Conservation (phyloP, 192 early-diverging fungal species). For the Radiomyces spectabilis region DNA sequence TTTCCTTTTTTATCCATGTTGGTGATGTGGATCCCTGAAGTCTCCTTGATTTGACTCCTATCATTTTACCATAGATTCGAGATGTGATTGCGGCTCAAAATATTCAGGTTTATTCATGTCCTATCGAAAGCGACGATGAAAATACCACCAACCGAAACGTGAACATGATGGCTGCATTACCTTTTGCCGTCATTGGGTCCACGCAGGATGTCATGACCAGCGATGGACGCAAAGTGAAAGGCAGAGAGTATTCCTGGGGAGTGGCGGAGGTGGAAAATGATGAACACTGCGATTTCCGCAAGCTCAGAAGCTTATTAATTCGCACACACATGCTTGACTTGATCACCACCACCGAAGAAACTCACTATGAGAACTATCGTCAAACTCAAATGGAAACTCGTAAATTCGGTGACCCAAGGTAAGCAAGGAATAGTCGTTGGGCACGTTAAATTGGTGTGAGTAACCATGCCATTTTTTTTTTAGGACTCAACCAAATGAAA, state of each 20-base stretch:
- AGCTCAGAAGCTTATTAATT: conserved; percentile 92
- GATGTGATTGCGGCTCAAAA: conserved; percentile 89
- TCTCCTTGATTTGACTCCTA: too few relatives aligned
- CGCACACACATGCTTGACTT: conserved; percentile 97
- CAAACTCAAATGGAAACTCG: conserved; percentile 80
- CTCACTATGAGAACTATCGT: conserved; percentile 93
- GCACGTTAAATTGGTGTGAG: not conserved
- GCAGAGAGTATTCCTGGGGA: conserved; percentile 97
- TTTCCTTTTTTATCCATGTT: too few relatives aligned
- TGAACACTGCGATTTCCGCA: conserved; percentile 95
- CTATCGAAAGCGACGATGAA: conserved; percentile 89
- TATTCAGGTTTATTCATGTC: conserved; percentile 87
- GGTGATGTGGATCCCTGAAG: too few relatives aligned
- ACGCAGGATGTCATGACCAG: conserved; percentile 75
- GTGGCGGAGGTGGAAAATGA: conserved; percentile 99
- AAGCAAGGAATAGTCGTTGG: not conserved
- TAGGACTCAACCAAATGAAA: conserved; percentile 65
- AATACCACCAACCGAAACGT: conserved; percentile 68
- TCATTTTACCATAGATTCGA: conserved; percentile 74
- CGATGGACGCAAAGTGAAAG: conserved; percentile 88
- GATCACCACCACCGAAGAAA: conserved; percentile 87
- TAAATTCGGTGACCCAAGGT: conserved; percentile 76
- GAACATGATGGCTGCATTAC: conserved; percentile 88
- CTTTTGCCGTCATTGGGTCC: conserved; percentile 92
- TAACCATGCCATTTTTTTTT: not conserved